These are phyloP conservation scores for Debaryomyces castellii DNA, from an alignment of 805 yeast species.

Conservation along the genomic window DNA sequence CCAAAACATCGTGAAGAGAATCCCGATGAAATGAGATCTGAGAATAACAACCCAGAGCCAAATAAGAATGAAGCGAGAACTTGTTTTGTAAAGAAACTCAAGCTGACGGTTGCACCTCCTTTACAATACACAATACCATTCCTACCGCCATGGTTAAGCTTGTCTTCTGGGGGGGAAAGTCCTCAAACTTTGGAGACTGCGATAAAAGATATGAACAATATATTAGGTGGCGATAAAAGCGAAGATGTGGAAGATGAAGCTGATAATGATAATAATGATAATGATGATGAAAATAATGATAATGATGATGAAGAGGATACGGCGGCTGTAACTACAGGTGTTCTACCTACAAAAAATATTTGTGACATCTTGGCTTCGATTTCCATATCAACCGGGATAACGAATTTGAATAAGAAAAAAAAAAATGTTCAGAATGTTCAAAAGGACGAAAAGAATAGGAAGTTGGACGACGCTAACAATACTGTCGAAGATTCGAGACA, in stretches of 20 bases:
- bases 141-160: neutral
- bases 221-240: neutral
- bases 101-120: slow-evolving; percentile 9
- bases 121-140: slow-evolving; percentile 6
- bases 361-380: neutral
- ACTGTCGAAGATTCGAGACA: too few relatives aligned
- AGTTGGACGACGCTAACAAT: too few relatives aligned
- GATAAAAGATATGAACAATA: neutral
- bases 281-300: slow-evolving; percentile 13
- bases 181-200: neutral
- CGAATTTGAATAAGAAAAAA: neutral
- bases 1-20: neutral
- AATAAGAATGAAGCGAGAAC: neutral
- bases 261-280: slow-evolving; percentile 8
- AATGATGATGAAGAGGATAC: slow-evolving; percentile 6
- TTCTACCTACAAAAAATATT: neutral
- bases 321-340: neutral
- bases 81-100: slow-evolving; percentile 3
- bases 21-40: neutral
- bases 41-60: neutral
- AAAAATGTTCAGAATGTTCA: too few relatives aligned
- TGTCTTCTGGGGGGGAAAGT: neutral
- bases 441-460: too few relatives aligned
- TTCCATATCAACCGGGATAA: neutral
- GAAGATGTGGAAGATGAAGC: neutral